Evolutionary conservation across 441 rosid species (phyloP).

Genomic region (Pelargonium australe): DNA sequence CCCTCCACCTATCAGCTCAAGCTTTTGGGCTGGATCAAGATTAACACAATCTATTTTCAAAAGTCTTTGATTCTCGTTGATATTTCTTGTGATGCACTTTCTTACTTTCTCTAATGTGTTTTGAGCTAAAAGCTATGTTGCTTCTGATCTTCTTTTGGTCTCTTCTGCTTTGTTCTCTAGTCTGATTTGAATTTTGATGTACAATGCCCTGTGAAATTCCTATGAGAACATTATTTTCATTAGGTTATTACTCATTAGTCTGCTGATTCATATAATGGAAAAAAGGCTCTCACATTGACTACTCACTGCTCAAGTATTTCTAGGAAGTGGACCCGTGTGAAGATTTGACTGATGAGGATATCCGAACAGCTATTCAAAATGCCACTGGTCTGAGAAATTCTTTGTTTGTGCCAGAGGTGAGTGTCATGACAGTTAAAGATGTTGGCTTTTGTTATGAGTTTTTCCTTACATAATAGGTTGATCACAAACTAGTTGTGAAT

Average conservation of each 20-base stretch:
- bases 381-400: conserved; percentile 92
- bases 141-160: background rate
- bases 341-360: conserved; percentile 85
- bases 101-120: background rate
- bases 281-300: conserved; percentile 7
- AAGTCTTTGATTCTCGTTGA: background rate
- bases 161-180: background rate
- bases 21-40: too few species aligned
- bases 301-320: conserved; percentile 15
- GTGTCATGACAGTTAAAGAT: conserved; percentile 9
- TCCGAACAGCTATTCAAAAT: conserved; percentile 92
- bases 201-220: background rate
- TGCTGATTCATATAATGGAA: conserved; percentile 1
- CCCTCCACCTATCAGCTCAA: too few species aligned
- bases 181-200: background rate
- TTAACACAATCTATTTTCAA: conserved; percentile 3
- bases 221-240: conserved; percentile 5
- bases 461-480: conserved; percentile 25
- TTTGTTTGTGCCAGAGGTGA: conserved; percentile 82
- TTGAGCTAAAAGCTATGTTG: background rate
- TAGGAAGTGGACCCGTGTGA: conserved; percentile 97
- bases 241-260: conserved; percentile 7
- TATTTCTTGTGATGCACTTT: background rate
- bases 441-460: conserved; percentile 18
- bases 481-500: background rate